Conservation (phyloP, 225 moss, liverwort and hornwort species). For the Antitrichia curtipendula region DNA sequence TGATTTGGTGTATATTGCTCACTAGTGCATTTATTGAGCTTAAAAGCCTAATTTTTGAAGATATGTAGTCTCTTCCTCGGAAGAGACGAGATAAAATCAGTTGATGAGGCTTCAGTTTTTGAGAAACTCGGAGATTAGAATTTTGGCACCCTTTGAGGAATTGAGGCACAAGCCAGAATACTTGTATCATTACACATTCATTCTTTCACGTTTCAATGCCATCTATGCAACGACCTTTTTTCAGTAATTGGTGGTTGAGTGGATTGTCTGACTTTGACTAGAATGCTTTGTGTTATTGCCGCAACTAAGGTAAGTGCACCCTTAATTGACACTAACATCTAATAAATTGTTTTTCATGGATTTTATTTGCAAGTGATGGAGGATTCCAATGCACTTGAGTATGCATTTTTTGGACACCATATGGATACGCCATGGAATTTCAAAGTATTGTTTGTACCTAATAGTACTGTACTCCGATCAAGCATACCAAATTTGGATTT, state of each 20-base stretch:
- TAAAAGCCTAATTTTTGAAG: not conserved
- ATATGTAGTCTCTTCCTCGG: not conserved
- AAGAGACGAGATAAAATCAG: not conserved
- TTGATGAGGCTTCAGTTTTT: not conserved
- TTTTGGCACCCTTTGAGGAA: not conserved
- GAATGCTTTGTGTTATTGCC: not conserved
- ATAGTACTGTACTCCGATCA: not conserved
- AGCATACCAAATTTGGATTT: too few relatives aligned
- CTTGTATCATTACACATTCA: slow-evolving; percentile 12
- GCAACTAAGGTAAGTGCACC: not conserved
- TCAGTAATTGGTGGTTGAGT: not conserved
- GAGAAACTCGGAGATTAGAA: not conserved
- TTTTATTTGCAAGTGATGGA: not conserved
- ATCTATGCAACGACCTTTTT: not conserved
- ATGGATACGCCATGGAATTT: not conserved
- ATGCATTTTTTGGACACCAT: not conserved
- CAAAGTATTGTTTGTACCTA: not conserved
- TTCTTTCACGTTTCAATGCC: not conserved
- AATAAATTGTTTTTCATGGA: not conserved
- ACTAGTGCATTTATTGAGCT: not conserved
- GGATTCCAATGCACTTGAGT: not conserved
- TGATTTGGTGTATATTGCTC: not conserved
- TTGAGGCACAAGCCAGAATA: not conserved
- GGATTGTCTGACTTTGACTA: not conserved
- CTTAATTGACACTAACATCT: not conserved